phyloP scores from a whole-genome alignment of 805 yeast genomes.

The Groenewaldozyma tartarivorans region DNA sequence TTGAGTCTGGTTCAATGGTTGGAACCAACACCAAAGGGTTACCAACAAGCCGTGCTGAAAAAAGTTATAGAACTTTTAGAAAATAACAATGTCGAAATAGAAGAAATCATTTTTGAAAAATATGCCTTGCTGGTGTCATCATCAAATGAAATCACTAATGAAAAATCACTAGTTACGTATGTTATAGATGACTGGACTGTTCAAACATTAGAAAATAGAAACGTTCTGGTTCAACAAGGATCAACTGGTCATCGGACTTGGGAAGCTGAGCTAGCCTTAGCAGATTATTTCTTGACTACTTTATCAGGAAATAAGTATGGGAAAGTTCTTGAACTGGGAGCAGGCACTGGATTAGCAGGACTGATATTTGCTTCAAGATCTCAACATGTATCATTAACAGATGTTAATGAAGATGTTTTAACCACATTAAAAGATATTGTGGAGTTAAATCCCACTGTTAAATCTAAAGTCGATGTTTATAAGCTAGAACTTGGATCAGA shows the following conservation, averaged over 20 bases:
- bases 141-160: not conserved
- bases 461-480: constrained; percentile 5
- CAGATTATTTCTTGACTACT: constrained; percentile 36
- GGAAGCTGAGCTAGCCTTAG: constrained; percentile 77
- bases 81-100: not conserved
- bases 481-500: constrained; percentile 18
- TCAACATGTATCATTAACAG: constrained; percentile 42
- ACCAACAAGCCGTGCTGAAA: not conserved
- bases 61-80: not conserved
- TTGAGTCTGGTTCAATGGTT: no score
- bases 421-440: constrained; percentile 39
- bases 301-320: not conserved
- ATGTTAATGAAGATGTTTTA: constrained; percentile 54
- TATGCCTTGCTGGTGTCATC: not conserved
- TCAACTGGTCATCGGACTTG: constrained; percentile 88
- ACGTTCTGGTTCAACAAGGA: constrained; percentile 34
- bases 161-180: not conserved
- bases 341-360: constrained; percentile 83
- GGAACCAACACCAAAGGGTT: no score
- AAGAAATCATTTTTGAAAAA: constrained; percentile 1
- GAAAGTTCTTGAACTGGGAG: constrained; percentile 63
- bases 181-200: not conserved
- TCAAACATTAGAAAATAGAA: not conserved
- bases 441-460: constrained; percentile 30
- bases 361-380: constrained; percentile 25